Evolutionary conservation across 192 early-diverging fungal genomes (phyloP).

Genomic region (Thoreauomyces humboldtii): DNA sequence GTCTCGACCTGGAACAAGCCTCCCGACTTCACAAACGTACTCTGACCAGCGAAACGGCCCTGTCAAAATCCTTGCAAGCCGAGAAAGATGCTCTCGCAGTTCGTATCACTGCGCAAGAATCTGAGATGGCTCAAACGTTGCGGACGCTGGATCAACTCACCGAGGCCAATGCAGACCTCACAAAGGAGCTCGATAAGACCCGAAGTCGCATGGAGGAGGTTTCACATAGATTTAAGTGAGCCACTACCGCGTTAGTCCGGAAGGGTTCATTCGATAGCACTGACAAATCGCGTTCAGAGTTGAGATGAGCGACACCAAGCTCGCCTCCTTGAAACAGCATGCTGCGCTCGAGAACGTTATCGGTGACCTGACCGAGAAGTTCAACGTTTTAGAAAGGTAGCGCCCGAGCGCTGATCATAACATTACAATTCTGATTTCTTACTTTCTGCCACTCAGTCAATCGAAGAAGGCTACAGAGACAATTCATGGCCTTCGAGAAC

Average conservation of each 20-base stretch:
- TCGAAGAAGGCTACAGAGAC: conserved; percentile 25
- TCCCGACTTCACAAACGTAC: conserved; percentile 29
- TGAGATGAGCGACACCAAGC: conserved; percentile 33
- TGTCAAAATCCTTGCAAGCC: conserved; percentile 29
- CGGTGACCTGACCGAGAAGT: conserved; percentile 33
- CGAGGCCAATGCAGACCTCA: conserved; percentile 27
- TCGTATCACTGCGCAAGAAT: conserved; percentile 25
- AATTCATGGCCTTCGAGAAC: conserved; percentile 29
- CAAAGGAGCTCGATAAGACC: conserved; percentile 36
- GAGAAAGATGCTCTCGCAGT: conserved; percentile 39
- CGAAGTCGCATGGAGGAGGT: conserved; percentile 29
- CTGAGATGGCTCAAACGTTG: conserved; percentile 15
- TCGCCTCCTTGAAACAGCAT: conserved; percentile 29
- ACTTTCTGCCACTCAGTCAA: conserved; percentile 10
- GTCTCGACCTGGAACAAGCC: conserved; percentile 31
- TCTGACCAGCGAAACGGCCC: conserved; percentile 31
- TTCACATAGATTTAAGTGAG: conserved; percentile 31
- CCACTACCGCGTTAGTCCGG: background rate
- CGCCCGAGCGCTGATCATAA: no score
- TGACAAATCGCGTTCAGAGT: conserved; percentile 8
- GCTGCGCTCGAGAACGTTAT: conserved; percentile 24
- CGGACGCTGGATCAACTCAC: conserved; percentile 25
- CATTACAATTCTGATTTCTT: no score
- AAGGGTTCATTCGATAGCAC: background rate
- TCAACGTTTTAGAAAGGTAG: conserved; percentile 34